Base-by-base conservation (phyloP, 2,329 filamentous ascomycete species). In the Cephalotrichum gorgonifer region DNA sequence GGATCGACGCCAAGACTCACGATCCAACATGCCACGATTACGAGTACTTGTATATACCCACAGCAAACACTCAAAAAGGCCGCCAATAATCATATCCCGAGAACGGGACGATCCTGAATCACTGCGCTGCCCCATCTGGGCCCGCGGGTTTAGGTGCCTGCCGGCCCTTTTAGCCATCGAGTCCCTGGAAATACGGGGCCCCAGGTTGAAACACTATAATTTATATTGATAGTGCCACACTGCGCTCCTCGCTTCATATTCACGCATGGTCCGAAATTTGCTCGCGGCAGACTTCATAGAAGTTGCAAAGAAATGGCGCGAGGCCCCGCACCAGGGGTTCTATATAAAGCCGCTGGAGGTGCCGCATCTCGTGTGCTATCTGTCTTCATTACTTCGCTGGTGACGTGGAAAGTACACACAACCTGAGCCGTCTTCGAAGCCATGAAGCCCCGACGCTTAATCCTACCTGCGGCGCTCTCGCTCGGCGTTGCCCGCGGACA, bases 401-500 rank as follows among this genome's bases (percentile, higher is more conserved):
- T 33, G 17, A 7, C 27, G 22, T 2, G 26, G 39, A 20, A 39
- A 9, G 20, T 23, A 20, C 28, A 12, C 43, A 12, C 17, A 2
- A 33, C n/a, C n/a, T n/a, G n/a, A 17, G n/a, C n/a, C 6, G 35
- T 22, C 17, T 22, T 33, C n/a, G 9, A 3, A 28, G 17, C 6
- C 25, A 48, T 48, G 46, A 33, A n/a, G 38, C 26, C 14, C 26
- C 2, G 6, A 14, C 3, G 25, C 11, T 26, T 48, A 11, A 23
- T 44, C 6, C 4, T 44, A n/a, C n/a, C 25, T 11, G 11, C 31
- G 12, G n/a, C n/a, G 5, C 28, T 41, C 30, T n/a, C 27, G 17
- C 6, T 17, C 38, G 20, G 17, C 14, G 41, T 14, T 15, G 41
- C 23, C 42, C 7, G 11, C 30, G 47, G 28, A 6, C 47, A 78